Evolutionary conservation across 2,329 filamentous ascomycete species (phyloP).

Genomic region (Epicoccum sorghinum): DNA sequence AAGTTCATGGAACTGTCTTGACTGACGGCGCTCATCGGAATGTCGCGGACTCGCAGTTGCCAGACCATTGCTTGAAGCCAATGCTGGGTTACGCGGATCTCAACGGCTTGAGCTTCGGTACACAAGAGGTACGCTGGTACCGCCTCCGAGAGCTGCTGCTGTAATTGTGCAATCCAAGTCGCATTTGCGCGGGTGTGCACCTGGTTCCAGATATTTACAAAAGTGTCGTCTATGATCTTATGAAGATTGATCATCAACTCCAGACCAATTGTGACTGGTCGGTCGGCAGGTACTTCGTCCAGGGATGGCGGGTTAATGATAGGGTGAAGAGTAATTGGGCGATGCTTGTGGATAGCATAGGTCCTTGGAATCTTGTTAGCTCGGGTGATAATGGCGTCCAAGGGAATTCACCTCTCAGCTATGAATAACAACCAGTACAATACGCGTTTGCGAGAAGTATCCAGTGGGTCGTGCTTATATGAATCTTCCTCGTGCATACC

Average conservation of each 20-base stretch:
- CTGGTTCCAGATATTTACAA: constrained; percentile 70
- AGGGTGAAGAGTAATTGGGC: constrained; percentile 66
- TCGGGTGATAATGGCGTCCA: not conserved
- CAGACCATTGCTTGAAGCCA: constrained; percentile 75
- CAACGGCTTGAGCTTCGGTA: constrained; percentile 71
- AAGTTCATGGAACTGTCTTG: constrained; percentile 66
- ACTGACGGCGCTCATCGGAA: constrained; percentile 65
- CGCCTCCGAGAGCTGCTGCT: constrained; percentile 59
- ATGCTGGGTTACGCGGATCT: constrained; percentile 72
- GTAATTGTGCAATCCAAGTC: constrained; percentile 54
- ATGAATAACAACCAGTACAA: constrained; percentile 69
- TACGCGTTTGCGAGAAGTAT: constrained; percentile 60
- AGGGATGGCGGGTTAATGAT: constrained; percentile 62
- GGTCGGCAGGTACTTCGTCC: constrained; percentile 59
- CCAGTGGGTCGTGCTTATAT: constrained; percentile 59
- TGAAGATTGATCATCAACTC: constrained; percentile 66
- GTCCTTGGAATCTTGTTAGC: constrained; percentile 52
- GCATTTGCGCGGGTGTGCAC: constrained; percentile 54
- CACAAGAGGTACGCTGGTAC: constrained; percentile 62
- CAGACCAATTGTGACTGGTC: constrained; percentile 63
- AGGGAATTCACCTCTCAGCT: constrained; percentile 59
- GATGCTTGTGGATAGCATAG: constrained; percentile 68
- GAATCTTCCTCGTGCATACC: constrained; percentile 64
- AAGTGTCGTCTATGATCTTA: constrained; percentile 67
- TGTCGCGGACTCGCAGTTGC: constrained; percentile 72